Base-by-base conservation (phyloP, 306 rosid genomes). In the Crotalaria pallida region DNA sequence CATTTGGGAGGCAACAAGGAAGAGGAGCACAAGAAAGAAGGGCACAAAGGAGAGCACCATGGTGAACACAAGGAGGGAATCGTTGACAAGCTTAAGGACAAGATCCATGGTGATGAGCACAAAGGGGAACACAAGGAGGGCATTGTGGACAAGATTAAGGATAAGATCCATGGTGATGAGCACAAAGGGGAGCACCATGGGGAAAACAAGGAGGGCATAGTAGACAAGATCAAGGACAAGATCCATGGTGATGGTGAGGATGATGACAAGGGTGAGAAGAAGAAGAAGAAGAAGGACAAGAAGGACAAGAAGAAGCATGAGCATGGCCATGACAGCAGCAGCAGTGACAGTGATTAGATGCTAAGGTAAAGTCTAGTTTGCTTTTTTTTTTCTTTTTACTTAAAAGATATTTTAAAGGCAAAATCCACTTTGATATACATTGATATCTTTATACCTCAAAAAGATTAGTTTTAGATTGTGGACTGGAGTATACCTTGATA, bases 261-360 rank as follows among this genome's bases (percentile, higher is more conserved):
- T 1, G 7, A 31, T 10, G 62, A 52, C 2, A 26, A 64, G 7
- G 58, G 26, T 19, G 49, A 36, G 47, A 44, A 65, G 38, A 44
- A 66, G 67, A 48, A 69, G 58, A 80, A 80, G 69, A 58, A 79
- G 43, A 31, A 31, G 8, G 36, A 31, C 8, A 56, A 80, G 57
- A 65, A 80, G 67, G 48, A 62, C 31, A 65, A 76, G 13, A 41
- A 51, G 5, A 73, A 31, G 1, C 61, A 67, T 16, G 72, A 10
- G 8, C 61, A 43, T 33, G 71, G 58, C 1, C 59, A 73, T 27
- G 50, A 55, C 12, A 63, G 73, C 70, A 80, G 84, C 75, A 71
- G 81, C 78, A 80, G 84, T 47, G 84, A 76, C 75, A 80, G 83
- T 47, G 84, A 80, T 64, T 80, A 76, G 72, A 69, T 38, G 1